Evolutionary conservation across 2,329 filamentous ascomycete genomes (phyloP).

Genomic region (Colletotrichum nymphaeae): DNA sequence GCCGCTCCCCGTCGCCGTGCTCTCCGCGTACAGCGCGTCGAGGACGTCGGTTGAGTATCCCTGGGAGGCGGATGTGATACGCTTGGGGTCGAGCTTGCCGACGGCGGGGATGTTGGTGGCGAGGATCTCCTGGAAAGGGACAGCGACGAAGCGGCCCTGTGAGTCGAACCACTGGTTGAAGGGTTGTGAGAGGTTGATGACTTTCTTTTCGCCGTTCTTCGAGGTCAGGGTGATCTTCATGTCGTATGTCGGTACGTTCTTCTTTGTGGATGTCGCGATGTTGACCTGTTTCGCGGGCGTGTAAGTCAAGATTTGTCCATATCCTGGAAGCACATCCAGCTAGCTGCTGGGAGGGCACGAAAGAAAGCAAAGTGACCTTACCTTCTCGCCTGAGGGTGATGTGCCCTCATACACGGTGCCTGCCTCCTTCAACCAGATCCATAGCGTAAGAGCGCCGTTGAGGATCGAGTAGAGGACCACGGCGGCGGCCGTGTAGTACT

Average conservation of each 20-base stretch:
- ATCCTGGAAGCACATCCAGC: not conserved
- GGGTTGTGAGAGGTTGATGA: constrained; percentile 67
- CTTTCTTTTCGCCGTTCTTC: constrained; percentile 52
- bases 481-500: constrained; percentile 82
- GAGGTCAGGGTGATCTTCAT: constrained; percentile 71
- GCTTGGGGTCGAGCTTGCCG: constrained; percentile 73
- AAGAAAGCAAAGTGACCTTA: constrained; percentile 47
- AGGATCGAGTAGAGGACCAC: constrained; percentile 83
- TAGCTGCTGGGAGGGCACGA: not conserved
- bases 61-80: constrained; percentile 52
- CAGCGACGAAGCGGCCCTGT: constrained; percentile 76
- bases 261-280: constrained; percentile 78
- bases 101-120: constrained; percentile 75
- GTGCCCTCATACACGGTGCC: constrained; percentile 83
- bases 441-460: constrained; percentile 82
- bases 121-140: constrained; percentile 83
- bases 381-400: constrained; percentile 73
- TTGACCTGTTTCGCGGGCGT: constrained; percentile 66
- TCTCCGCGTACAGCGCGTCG: constrained; percentile 55
- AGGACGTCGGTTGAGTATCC: constrained; percentile 58
- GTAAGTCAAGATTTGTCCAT: constrained; percentile 34
- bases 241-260: constrained; percentile 85
- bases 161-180: constrained; percentile 84
- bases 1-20: constrained; percentile 42
- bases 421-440: constrained; percentile 87